Evolutionary conservation across 768 basidiomycete genomes (phyloP).

Genomic region (Suillus clintonianus): DNA sequence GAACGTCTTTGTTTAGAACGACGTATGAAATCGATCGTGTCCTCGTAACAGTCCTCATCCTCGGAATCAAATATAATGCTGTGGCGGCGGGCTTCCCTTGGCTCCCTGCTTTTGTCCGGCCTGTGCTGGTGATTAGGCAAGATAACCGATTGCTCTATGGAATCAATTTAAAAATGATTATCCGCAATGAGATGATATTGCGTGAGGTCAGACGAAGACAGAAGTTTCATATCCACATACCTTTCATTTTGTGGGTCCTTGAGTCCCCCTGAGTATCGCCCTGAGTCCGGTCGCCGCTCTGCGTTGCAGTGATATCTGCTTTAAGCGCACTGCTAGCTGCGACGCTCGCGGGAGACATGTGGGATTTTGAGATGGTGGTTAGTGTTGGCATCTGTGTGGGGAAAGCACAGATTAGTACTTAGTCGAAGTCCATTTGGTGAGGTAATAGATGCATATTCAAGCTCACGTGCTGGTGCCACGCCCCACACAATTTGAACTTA

Average conservation of each 20-base stretch:
- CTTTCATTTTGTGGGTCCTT: not conserved
- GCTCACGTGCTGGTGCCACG: not conserved
- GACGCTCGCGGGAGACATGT: not conserved
- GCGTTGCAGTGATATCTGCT: not conserved
- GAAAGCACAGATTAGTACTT: not conserved
- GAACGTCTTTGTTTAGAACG: not conserved
- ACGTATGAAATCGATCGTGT: not conserved
- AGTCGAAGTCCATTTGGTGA: not conserved
- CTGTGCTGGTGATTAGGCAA: not conserved
- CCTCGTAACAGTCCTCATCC: slow-evolving; percentile 17
- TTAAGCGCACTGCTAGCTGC: not conserved
- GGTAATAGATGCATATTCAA: not conserved
- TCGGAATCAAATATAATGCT: slow-evolving; percentile 12
- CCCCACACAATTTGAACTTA: not conserved
- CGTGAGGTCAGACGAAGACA: not conserved
- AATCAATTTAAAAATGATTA: not conserved
- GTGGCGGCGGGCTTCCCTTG: not conserved
- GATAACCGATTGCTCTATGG: not conserved
- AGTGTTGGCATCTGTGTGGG: not conserved
- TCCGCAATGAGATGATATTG: not conserved
- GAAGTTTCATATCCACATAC: not conserved
- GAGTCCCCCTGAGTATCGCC: slow-evolving; percentile 1
- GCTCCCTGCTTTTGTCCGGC: not conserved
- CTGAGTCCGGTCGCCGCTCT: not conserved
- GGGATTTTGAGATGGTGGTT: not conserved